phyloP scores from a whole-genome alignment of 768 basidiomycete species.

The Clitopilus passeckerianus region DNA sequence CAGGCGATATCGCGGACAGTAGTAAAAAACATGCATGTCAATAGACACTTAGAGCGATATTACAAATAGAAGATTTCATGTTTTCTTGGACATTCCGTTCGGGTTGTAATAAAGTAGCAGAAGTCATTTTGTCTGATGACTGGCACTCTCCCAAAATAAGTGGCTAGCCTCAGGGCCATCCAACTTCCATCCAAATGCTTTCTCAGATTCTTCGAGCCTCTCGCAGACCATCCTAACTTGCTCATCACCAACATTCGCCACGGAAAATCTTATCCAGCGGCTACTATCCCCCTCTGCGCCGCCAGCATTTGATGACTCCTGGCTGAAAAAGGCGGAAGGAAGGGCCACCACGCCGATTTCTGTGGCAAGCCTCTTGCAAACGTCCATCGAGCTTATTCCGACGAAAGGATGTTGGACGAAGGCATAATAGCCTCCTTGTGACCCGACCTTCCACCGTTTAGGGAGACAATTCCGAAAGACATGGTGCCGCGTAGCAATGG shows the following conservation, averaged over 20 bases:
- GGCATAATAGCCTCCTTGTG: slow-evolving; percentile 73
- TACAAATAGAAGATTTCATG: not conserved
- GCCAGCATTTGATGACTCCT: slow-evolving; percentile 13
- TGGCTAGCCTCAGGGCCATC: not conserved
- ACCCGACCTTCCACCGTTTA: slow-evolving; percentile 53
- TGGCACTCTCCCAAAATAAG: not conserved
- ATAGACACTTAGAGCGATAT: not conserved
- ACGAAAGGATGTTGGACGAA: slow-evolving; percentile 68
- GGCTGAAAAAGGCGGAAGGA: slow-evolving; percentile 60
- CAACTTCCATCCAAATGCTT: slow-evolving; percentile 31
- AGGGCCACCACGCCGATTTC: slow-evolving; percentile 63
- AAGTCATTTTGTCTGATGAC: too few relatives aligned
- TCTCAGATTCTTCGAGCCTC: slow-evolving; percentile 37
- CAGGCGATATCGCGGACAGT: slow-evolving; percentile 10
- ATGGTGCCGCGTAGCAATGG: slow-evolving; percentile 45
- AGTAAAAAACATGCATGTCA: not conserved
- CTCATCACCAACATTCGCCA: slow-evolving; percentile 74
- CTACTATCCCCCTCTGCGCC: slow-evolving; percentile 35
- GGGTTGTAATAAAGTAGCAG: too few relatives aligned
- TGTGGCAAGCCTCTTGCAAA: slow-evolving; percentile 54
- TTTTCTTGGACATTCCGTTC: too few relatives aligned
- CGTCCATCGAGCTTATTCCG: slow-evolving; percentile 38
- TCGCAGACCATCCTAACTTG: slow-evolving; percentile 47
- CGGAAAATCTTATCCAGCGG: slow-evolving; percentile 73
- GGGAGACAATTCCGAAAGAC: slow-evolving; percentile 51